These are phyloP conservation scores for Phytophthora hybrid DNA, from an alignment of 352 stramenopile genomes.

Conservation along the genomic window DNA sequence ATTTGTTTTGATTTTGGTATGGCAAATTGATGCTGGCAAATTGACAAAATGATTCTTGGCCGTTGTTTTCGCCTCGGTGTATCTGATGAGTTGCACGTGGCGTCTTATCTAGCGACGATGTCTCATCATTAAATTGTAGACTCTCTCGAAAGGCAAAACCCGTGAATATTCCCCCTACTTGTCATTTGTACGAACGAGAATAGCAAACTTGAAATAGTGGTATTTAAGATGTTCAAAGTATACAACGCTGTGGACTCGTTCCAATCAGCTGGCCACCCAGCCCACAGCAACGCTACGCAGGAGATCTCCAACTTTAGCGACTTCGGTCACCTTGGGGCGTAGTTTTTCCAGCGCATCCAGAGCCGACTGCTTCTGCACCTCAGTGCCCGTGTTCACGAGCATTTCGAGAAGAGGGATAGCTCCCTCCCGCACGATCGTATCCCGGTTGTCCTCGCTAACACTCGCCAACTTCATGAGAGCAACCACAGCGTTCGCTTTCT, in stretches of 20 bases:
- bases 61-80: no score
- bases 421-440: slow-evolving; percentile 13
- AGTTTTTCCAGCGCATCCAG: slow-evolving; percentile 4
- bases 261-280: slow-evolving; percentile 4
- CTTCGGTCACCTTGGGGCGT: not conserved
- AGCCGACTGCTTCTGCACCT: slow-evolving; percentile 7
- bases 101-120: no score
- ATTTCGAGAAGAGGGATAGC: slow-evolving; percentile 13
- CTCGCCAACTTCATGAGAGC: slow-evolving; percentile 15
- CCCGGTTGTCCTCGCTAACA: slow-evolving; percentile 9
- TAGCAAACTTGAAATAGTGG: not conserved
- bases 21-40: no score
- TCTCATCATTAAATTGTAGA: no score
- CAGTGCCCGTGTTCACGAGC: slow-evolving; percentile 1
- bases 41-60: no score
- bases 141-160: no score
- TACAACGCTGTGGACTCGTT: not conserved
- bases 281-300: slow-evolving; percentile 4
- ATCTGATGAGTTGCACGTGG: no score
- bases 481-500: slow-evolving; percentile 13
- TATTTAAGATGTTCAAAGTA: not conserved
- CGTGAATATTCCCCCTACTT: no score
- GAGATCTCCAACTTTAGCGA: not conserved
- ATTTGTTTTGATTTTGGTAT: no score
- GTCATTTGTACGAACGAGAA: no score